phyloP scores from a whole-genome alignment of 371 early-diverging fungal species.

The Mucor velutinosus region DNA sequence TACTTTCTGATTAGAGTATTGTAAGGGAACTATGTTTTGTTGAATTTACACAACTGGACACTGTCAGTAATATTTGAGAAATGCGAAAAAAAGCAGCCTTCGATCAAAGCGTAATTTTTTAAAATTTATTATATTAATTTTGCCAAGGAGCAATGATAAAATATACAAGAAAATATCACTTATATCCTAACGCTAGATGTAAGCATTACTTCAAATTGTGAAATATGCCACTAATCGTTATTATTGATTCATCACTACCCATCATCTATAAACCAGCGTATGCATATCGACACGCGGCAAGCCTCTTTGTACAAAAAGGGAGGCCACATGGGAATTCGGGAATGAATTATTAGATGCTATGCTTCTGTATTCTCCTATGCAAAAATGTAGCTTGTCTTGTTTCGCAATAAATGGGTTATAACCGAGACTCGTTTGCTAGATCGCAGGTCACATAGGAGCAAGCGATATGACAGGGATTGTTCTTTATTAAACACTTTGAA shows the following conservation, averaged over 20 bases:
- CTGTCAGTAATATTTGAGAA: conserved; percentile 1
- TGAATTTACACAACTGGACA: not conserved
- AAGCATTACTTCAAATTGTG: too few species aligned
- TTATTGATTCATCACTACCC: not conserved
- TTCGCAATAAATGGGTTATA: not conserved
- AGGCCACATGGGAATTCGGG: not conserved
- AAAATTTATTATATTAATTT: not conserved
- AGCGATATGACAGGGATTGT: not conserved
- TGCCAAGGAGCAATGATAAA: not conserved
- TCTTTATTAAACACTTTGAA: not conserved
- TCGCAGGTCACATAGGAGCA: not conserved
- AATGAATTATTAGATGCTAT: not conserved
- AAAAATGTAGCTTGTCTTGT: not conserved
- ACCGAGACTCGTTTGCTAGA: not conserved
- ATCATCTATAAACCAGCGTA: not conserved
- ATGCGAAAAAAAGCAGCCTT: not conserved
- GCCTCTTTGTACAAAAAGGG: not conserved
- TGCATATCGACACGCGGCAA: too few species aligned
- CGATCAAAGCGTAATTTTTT: not conserved
- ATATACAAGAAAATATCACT: not conserved
- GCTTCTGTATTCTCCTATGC: not conserved
- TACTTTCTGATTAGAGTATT: not conserved
- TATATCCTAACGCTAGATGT: too few species aligned
- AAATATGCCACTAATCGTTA: not conserved
- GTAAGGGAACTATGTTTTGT: not conserved